Evolutionary conservation across 1,284 basidiomycete genomes (phyloP).

Genomic region (Xerocomus cyaneibrunnescens): DNA sequence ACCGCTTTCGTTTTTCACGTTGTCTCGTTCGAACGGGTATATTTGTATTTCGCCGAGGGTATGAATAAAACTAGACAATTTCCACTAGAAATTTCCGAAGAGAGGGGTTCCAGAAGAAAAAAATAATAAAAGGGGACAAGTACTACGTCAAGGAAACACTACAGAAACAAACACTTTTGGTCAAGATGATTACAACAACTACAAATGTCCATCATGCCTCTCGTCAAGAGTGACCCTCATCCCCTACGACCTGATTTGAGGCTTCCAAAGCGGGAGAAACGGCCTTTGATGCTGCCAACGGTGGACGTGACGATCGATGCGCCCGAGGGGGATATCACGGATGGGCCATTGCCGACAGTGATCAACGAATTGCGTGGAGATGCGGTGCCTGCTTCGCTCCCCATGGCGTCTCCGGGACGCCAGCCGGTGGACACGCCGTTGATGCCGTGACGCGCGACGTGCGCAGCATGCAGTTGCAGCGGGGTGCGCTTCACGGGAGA

Average conservation of each 20-base stretch:
- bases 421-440: conserved; percentile 74
- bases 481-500: conserved; percentile 61
- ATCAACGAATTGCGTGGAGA: conserved; percentile 73
- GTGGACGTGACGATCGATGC: conserved; percentile 53
- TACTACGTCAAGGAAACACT: too few species aligned
- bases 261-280: conserved; percentile 72
- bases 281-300: conserved; percentile 56
- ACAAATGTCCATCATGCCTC: neutral
- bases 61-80: conserved; percentile 18
- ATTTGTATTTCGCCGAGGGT: conserved; percentile 23
- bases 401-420: conserved; percentile 53
- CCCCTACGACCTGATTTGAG: conserved; percentile 62
- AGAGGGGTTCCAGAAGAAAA: neutral
- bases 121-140: too few species aligned
- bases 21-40: conserved; percentile 22
- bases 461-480: conserved; percentile 72
- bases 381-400: conserved; percentile 57
- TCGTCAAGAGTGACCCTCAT: conserved; percentile 19
- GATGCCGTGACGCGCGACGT: conserved; percentile 76
- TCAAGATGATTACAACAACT: conserved; percentile 2
- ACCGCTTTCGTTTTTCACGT: conserved; percentile 11
- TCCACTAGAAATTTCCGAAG: neutral
- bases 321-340: conserved; percentile 44
- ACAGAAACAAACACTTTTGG: neutral
- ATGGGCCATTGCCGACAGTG: conserved; percentile 53